Evolutionary conservation across 129 eudicot genomes (phyloP).

Genomic region (Artemisia annua): DNA sequence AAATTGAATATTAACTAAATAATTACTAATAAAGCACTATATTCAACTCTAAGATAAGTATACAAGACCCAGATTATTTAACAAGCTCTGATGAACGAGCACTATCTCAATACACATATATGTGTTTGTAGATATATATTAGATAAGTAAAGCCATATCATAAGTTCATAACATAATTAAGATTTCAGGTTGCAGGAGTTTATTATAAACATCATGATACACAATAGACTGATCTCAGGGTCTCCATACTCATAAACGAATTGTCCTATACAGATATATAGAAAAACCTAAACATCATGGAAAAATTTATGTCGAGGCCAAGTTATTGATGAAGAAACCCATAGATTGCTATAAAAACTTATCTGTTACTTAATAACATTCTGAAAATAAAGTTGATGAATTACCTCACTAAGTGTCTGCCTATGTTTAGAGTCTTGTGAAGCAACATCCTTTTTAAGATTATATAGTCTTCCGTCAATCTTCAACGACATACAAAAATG

Average conservation of each 20-base stretch:
- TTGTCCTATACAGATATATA: not conserved
- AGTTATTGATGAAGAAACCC: not conserved
- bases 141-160: too few relatives aligned
- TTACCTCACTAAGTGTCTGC: constrained; percentile 91
- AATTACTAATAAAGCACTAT: not conserved
- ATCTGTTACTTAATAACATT: not conserved
- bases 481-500: constrained; percentile 29
- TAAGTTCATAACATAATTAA: not conserved
- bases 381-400: constrained; percentile 13
- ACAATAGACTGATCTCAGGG: constrained; percentile 12
- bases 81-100: constrained; percentile 4
- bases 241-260: constrained; percentile 8
- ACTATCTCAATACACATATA: not conserved
- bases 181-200: constrained; percentile 24
- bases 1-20: constrained; percentile 21
- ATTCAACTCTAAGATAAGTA: constrained; percentile 8
- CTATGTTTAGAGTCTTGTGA: constrained; percentile 90
- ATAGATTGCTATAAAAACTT: not conserved
- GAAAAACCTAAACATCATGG: constrained; percentile 5
- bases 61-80: constrained; percentile 14
- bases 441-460: constrained; percentile 81
- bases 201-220: constrained; percentile 2
- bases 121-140: too few relatives aligned
- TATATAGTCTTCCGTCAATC: constrained; percentile 76
- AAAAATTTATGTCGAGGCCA: not conserved